Base-by-base conservation (phyloP, 139 green algal genomes). In the Chlorella sp. region DNA sequence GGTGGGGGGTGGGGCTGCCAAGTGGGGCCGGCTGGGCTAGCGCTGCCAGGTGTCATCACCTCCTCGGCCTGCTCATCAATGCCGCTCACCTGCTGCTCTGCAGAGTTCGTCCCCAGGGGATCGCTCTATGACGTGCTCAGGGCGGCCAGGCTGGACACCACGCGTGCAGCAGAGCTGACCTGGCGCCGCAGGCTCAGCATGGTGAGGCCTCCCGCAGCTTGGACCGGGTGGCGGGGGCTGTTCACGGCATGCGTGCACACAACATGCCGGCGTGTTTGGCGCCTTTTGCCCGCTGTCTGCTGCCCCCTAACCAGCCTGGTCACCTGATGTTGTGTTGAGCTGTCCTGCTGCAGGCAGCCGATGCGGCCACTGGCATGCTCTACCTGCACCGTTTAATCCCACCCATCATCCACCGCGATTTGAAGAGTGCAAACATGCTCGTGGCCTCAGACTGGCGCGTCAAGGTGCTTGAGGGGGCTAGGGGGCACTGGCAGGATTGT, bases 391-490 rank as follows among this genome's bases (percentile, higher is more conserved):
- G 73, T 53, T 95, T 91, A 90, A 75, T 48, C 5, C 96, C 96
- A 2, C 92, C 93, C 53, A 96, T 98, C 66, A 92, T 97, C 32
- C 96, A 98, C 89, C 81, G 96, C 19, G 96, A 98, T 80, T 91
- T 98, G 60, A 98, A 97, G 91, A 93, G 86, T 0, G 93, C 92
- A 79, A 95, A 95, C 85, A 86, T 92, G 16, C 88, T 95, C 1
- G 83, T 88, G 30, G 83, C 34, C 14, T 28, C 39, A 15, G 40
- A 79, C 83, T 88, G 83, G 83, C 83, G 83, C 57, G 11, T 88
- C 32, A 88, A 88, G 60, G 48, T 88, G 42, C 9, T n/a, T n/a
- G n/a, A n/a, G n/a, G n/a, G n/a, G 69, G 24, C 24, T 14, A 3
- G 66, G 24, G 22, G 66, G 24, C 26, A 2, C n/a, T n/a, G n/a